phyloP scores from a whole-genome alignment of 1,139 yeast genomes.

The Suhomyces coccinellae region DNA sequence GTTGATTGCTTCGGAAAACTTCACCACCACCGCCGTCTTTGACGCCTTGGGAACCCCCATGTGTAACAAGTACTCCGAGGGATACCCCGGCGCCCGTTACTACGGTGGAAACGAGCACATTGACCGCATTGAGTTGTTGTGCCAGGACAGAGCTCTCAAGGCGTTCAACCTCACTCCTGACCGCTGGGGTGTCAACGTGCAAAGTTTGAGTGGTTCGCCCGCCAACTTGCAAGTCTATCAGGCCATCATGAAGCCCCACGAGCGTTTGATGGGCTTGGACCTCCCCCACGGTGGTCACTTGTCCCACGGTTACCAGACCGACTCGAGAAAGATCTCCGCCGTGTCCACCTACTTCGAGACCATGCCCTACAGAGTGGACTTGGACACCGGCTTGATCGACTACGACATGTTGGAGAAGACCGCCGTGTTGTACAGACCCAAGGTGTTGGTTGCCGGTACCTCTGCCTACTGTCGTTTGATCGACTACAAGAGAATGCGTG shows the following conservation, averaged over 20 bases:
- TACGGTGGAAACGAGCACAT: slow-evolving; percentile 93
- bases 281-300: slow-evolving; percentile 98
- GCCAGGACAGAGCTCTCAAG: slow-evolving; percentile 89
- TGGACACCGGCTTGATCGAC: slow-evolving; percentile 89
- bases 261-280: slow-evolving; percentile 94
- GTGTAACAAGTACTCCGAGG: slow-evolving; percentile 88
- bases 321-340: slow-evolving; percentile 90
- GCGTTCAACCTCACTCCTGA: slow-evolving; percentile 80
- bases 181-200: slow-evolving; percentile 98
- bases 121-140: slow-evolving; percentile 86
- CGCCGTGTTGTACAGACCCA: slow-evolving; percentile 89
- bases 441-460: slow-evolving; percentile 95
- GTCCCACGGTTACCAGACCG: slow-evolving; percentile 98
- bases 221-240: slow-evolving; percentile 96
- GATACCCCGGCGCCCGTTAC: slow-evolving; percentile 87
- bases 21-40: slow-evolving; percentile 94
- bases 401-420: slow-evolving; percentile 92
- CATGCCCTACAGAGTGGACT: slow-evolving; percentile 95
- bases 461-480: slow-evolving; percentile 95
- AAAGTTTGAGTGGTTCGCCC: slow-evolving; percentile 94
- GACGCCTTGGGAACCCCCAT: slow-evolving; percentile 97
- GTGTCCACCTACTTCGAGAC: slow-evolving; percentile 96
- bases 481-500: slow-evolving; percentile 94
- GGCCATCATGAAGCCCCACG: slow-evolving; percentile 92
- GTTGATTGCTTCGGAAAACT: slow-evolving; percentile 94